These are phyloP conservation scores for Astrephomene gubernaculifera DNA, from an alignment of 139 green algal species.

Conservation along the genomic window DNA sequence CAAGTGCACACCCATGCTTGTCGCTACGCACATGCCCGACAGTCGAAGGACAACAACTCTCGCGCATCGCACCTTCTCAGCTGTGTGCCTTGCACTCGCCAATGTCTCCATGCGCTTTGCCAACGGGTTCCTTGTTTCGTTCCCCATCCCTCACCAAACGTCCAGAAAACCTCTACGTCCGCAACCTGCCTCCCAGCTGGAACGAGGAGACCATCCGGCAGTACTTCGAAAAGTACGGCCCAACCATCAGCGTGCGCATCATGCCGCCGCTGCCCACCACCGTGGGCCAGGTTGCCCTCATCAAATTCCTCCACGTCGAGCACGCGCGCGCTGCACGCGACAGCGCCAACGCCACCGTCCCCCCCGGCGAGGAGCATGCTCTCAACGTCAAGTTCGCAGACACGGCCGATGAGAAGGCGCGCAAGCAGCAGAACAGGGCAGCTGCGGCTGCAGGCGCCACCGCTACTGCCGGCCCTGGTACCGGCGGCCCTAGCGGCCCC, in stretches of 20 bases:
- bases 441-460: background rate
- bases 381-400: constrained; percentile 19
- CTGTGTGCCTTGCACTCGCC: no score
- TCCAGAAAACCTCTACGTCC: constrained; percentile 21
- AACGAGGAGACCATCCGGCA: background rate
- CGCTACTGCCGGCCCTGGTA: background rate
- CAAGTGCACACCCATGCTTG: no score
- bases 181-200: background rate
- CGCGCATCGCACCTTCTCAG: no score
- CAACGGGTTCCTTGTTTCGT: no score
- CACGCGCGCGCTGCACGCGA: background rate
- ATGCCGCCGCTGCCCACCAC: background rate
- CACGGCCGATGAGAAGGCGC: background rate
- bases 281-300: background rate
- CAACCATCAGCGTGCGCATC: background rate
- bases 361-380: background rate
- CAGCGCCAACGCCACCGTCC: background rate
- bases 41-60: no score
- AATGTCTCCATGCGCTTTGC: no score
- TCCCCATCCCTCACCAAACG: no score
- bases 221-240: background rate
- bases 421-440: background rate
- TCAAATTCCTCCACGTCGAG: background rate
- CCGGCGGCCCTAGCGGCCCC: no score
- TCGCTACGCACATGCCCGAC: no score